phyloP scores from a whole-genome alignment of 148 eudicot genomes.

The Salicornia ramosissima region DNA sequence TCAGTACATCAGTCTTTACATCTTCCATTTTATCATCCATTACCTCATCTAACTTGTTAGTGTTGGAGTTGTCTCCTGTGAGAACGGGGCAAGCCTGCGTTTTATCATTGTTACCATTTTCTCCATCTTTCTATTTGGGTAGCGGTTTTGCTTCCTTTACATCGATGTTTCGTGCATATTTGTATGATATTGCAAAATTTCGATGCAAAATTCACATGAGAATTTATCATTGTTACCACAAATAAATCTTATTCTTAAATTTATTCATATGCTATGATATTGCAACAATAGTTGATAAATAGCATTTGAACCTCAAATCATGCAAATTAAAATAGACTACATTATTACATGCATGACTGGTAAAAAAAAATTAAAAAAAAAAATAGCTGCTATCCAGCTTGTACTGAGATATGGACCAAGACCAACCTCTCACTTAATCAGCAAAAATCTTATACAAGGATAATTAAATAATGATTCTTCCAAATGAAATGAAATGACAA shows the following conservation, averaged over 20 bases:
- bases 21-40: too few species aligned
- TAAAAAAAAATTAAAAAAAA: neutral
- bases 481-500: neutral
- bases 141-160: too few species aligned
- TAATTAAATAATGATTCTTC: neutral
- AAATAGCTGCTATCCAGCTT: conserved; percentile 5
- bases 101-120: too few species aligned
- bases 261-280: neutral
- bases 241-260: neutral
- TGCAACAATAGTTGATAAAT: neutral
- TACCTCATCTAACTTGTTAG: too few species aligned
- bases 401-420: neutral
- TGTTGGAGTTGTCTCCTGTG: too few species aligned
- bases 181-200: too few species aligned
- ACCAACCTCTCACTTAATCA: neutral
- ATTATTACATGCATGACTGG: neutral
- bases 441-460: neutral
- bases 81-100: too few species aligned
- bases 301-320: neutral
- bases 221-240: too few species aligned
- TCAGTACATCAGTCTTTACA: too few species aligned
- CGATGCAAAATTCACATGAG: neutral
- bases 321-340: too few species aligned
- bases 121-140: too few species aligned
- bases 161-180: too few species aligned